These are phyloP conservation scores for Neurospora sp. DNA, from an alignment of 495 filamentous ascomycete species.

Conservation along the genomic window DNA sequence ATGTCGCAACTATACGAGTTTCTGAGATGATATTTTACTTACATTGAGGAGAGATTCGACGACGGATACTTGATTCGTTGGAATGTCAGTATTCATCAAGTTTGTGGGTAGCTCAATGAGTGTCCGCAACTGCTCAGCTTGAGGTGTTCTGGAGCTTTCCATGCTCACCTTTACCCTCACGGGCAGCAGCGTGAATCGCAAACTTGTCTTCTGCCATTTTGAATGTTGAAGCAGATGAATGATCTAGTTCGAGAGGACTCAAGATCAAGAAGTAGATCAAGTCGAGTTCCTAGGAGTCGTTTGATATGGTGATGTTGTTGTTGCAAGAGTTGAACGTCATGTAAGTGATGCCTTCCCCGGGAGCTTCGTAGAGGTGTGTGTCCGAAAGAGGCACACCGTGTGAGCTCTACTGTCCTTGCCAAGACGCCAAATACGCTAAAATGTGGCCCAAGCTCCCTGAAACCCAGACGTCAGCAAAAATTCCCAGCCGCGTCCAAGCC, in stretches of 20 bases:
- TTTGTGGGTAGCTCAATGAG: not conserved
- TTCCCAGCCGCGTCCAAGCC: not conserved
- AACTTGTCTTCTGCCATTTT: constrained; percentile 43
- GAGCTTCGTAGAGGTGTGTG: not conserved
- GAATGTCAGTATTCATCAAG: not conserved
- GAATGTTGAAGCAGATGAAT: not conserved
- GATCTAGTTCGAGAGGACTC: too few relatives aligned
- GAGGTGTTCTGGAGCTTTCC: not conserved
- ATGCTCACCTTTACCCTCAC: constrained; percentile 69
- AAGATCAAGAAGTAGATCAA: not conserved
- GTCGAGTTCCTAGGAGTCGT: not conserved
- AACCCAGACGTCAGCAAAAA: not conserved
- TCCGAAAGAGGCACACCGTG: not conserved
- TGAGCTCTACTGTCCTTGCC: not conserved
- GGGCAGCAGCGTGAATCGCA: constrained; percentile 78
- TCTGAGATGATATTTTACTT: constrained; percentile 10
- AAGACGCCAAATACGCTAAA: not conserved
- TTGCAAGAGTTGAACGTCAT: constrained; percentile 12
- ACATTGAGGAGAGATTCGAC: constrained; percentile 75
- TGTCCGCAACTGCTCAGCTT: not conserved
- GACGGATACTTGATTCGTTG: constrained; percentile 35
- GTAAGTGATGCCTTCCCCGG: constrained; percentile 22
- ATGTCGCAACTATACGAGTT: not conserved
- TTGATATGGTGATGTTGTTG: not conserved
- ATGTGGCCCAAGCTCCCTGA: not conserved